These are phyloP conservation scores for Phytophthora agathidicida DNA, from an alignment of 352 stramenopile species.

Conservation along the genomic window DNA sequence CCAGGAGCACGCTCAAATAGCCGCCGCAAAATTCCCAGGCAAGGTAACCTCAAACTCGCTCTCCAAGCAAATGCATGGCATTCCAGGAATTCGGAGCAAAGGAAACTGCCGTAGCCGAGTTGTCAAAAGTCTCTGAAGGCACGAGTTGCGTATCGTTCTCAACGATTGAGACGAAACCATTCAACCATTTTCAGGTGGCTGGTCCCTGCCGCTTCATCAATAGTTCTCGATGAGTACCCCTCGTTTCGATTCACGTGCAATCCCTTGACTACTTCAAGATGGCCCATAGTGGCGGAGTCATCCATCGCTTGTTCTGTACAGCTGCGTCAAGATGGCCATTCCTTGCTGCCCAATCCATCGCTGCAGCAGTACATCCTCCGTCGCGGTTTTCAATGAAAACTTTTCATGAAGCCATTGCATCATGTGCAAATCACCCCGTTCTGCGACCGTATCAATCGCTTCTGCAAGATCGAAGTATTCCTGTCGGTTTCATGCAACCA, in stretches of 20 bases:
- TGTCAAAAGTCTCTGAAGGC: not conserved
- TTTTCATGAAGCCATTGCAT: constrained; percentile 11
- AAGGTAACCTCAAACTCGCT: not conserved
- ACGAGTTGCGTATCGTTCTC: not conserved
- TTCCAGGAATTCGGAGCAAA: not conserved
- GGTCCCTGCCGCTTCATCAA: not conserved
- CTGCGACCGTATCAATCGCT: constrained; percentile 1
- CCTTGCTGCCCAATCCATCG: not conserved
- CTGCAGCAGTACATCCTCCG: not conserved
- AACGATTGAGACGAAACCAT: constrained; percentile 1
- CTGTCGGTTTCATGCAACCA: constrained; percentile 3
- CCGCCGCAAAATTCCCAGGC: constrained; percentile 5
- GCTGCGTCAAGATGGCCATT: not conserved
- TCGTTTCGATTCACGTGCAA: constrained; percentile 9
- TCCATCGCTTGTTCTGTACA: constrained; percentile 11
- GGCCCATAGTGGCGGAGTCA: not conserved
- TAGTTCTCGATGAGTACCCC: not conserved
- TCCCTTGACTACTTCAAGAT: constrained; percentile 12
- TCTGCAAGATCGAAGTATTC: not conserved
- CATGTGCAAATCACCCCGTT: not conserved
- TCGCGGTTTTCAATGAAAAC: too few relatives aligned
- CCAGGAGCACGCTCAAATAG: not conserved
- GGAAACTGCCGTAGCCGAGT: not conserved
- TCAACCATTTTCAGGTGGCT: constrained; percentile 7
- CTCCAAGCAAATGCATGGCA: constrained; percentile 2